Evolutionary conservation across 2,329 filamentous ascomycete genomes (phyloP), one percentile per base, ranked within the genome.

Genomic region (Teratosphaeria epicoccoides): DNA sequence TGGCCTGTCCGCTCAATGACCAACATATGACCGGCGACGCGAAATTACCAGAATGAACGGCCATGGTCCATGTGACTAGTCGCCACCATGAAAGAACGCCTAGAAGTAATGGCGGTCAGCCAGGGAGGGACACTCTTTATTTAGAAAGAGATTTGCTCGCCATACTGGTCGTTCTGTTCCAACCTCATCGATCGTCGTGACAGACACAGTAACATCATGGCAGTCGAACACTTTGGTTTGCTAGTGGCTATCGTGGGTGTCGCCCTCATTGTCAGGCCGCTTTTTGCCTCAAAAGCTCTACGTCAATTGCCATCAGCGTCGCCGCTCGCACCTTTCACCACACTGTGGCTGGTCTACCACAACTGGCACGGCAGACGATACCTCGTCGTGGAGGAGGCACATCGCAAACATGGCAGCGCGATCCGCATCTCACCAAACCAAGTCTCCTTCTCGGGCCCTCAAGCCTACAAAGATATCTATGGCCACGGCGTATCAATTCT

Each of bases 401-500:
- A 78, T 61, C 70, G 71, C 49, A 70, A 68, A 44, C 54, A 55
- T 26, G 57, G 72, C 12, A 69, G 71, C 0, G 67, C 76, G 12
- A 63, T 76, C 43, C 71, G 73, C 10, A 74, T 67, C 4, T 73
- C 73, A 1, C 74, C 73, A 3, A 76, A 74, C 46, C 63, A 64
- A 1, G 60, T 76, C 1, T 75, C 73, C 0, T 76, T 69, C 56
- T 64, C 66, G 4, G 66, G 68, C 49, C 56, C 66, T 9, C 58
- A 60, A n/a, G 73, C 73, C 22, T 64, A 65, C 56, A 63, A 62
- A 48, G 69, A 71, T 53, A 69, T 71, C 29, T 72, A 71, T 44
- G 68, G 68, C 28, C 68, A 71, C 47, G 59, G 56, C 9, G 66
- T 67, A 0, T 63, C 59, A 37, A 69, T 66, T 28, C 59, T 54